Evolutionary conservation across 257 asterid genomes (phyloP).

Genomic region (Scutellaria barbata): DNA sequence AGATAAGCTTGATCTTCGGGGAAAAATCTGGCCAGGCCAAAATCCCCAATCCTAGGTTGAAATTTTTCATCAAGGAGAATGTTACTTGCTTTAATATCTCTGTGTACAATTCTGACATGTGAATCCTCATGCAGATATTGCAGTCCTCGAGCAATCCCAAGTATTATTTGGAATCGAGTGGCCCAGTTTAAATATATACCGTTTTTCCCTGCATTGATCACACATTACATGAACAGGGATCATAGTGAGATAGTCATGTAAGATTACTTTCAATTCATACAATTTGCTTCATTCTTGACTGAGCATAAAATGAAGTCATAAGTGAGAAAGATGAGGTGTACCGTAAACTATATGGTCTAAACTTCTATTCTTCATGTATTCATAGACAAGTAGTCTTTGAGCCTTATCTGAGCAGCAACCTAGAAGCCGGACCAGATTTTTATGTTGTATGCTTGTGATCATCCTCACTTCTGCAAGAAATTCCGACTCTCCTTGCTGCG

Average conservation of each 20-base stretch:
- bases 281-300: not conserved
- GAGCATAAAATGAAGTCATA: constrained; percentile 10
- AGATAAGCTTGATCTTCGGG: constrained; percentile 93
- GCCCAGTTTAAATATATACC: constrained; percentile 62
- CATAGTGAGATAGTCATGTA: not conserved
- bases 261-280: not conserved
- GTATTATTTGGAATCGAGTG: constrained; percentile 69
- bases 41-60: constrained; percentile 81
- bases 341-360: constrained; percentile 76
- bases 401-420: constrained; percentile 83
- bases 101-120: constrained; percentile 72
- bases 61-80: constrained; percentile 79
- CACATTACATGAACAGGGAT: constrained; percentile 13
- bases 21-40: constrained; percentile 84
- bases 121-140: constrained; percentile 88
- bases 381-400: constrained; percentile 77
- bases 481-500: constrained; percentile 81
- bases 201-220: constrained; percentile 55
- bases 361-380: constrained; percentile 80
- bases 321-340: constrained; percentile 35
- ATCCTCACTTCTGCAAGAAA: constrained; percentile 72
- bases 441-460: constrained; percentile 84
- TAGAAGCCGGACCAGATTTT: constrained; percentile 78
- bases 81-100: constrained; percentile 89
- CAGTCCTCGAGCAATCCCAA: constrained; percentile 79